Evolutionary conservation across 2,329 filamentous ascomycete species (phyloP), one percentile per base, ranked within the genome.

Genomic region (Grosmannia huntii): DNA sequence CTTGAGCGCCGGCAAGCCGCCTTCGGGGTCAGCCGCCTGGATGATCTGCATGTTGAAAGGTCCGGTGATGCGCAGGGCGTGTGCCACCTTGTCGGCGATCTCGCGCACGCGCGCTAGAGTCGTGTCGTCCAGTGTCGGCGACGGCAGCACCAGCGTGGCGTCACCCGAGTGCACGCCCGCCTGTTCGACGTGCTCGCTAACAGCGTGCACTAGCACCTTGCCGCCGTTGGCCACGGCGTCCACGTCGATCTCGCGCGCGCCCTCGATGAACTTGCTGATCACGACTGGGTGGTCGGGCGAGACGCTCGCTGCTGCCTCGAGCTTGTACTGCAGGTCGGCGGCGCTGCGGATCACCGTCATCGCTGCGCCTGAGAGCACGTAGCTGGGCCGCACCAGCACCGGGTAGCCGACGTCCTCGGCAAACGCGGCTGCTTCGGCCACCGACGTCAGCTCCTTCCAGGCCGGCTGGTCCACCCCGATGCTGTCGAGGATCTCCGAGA

Each of bases 31-130:
- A 69, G 96, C 96, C 70, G 97, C 90, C 76, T 97, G 97, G 66
- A 99, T 97, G 74, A 99, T 95, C 71, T 99, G 94, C 92, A 99
- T 97, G 81, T 99, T 99, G 84, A 97, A 99, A 60, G 94, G 94
- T 58, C 94, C 94, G 23, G 90, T 97, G 72, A 97, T 97, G 68
- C 82, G 90, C 90, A 92, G 96, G 53, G 94, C 94, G 75, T 94
- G 88, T 64, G 94, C 94, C 56, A 99, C 91, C 82, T 96, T 97
- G 73, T 91, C 75, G 19, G 94, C 92, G 66, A 99, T 97, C 65
- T 89, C 89, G 83, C 96, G 97, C 68, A 96, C 83, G 61, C 94
- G 89, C 64, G 82, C 83, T 81, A 96, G 87, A 64, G 86, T 87
- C 59, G 73, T 75, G 65, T 86, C 77, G 63, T 95, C 88, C 27